Evolutionary conservation across 345 rosid species (phyloP).

Genomic region (Salix dunnii): DNA sequence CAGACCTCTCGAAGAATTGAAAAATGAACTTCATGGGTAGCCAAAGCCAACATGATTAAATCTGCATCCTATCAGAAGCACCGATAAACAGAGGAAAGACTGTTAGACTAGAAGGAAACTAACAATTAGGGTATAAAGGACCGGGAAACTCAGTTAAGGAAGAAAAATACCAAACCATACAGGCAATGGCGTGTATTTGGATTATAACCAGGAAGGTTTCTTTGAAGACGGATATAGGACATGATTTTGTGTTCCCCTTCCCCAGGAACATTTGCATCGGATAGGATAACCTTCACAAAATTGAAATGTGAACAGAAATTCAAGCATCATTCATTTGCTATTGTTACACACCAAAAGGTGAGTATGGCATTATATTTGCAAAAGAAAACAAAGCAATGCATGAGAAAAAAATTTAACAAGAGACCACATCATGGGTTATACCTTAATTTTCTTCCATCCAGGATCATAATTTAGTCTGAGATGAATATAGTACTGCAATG

Average conservation of each 20-base stretch:
- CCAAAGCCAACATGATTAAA: slow-evolving; percentile 93
- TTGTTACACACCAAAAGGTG: background rate
- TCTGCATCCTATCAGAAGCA: slow-evolving; percentile 79
- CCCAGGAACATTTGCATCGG: slow-evolving; percentile 99
- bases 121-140: background rate
- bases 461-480: slow-evolving; percentile 80
- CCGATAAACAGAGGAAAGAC: slow-evolving; percentile 11
- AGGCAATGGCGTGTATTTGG: slow-evolving; percentile 91
- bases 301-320: slow-evolving; percentile 16
- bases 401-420: background rate
- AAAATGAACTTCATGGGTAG: slow-evolving; percentile 89
- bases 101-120: slow-evolving; percentile 7
- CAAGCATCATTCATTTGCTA: background rate
- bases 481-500: slow-evolving; percentile 83
- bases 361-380: background rate
- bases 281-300: slow-evolving; percentile 78
- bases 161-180: slow-evolving; percentile 85
- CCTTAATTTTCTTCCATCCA: slow-evolving; percentile 95
- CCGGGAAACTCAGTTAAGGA: slow-evolving; percentile 11
- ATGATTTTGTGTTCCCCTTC: slow-evolving; percentile 98
- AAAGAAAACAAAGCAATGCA: background rate
- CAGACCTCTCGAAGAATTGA: slow-evolving; percentile 96
- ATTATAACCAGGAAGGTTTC: slow-evolving; percentile 81
- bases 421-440: slow-evolving; percentile 14
- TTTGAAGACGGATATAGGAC: slow-evolving; percentile 85